Conservation (phyloP, 441 rosid genomes). For the Erodium chrysanthum region DNA sequence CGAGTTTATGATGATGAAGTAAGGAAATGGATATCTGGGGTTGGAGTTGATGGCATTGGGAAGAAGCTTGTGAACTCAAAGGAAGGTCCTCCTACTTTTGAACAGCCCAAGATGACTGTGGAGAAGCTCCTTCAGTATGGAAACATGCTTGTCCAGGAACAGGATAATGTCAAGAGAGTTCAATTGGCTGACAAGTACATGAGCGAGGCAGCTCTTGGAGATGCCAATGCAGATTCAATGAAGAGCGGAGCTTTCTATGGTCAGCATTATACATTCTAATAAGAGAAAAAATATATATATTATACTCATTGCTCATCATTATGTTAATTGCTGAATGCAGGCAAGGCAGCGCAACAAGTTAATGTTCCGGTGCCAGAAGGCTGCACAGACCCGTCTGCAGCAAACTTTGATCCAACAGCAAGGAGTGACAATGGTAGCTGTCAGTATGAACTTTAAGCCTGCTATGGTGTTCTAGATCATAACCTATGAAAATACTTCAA, state of each 20-base stretch:
- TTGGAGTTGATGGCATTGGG: slow-evolving; percentile 61
- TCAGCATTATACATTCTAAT: not conserved
- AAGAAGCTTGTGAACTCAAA: slow-evolving; percentile 83
- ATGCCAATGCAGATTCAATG: slow-evolving; percentile 63
- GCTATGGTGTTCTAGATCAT: not conserved
- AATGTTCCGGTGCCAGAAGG: too few relatives aligned
- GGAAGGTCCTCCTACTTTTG: slow-evolving; percentile 70
- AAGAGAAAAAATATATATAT: too few relatives aligned
- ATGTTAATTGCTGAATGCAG: slow-evolving; percentile 19
- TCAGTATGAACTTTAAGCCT: slow-evolving; percentile 12
- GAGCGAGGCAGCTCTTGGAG: slow-evolving; percentile 83
- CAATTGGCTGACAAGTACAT: slow-evolving; percentile 91
- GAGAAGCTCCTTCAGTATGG: slow-evolving; percentile 79
- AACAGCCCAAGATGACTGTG: slow-evolving; percentile 63
- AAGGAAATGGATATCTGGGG: slow-evolving; percentile 60
- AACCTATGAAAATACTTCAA: too few relatives aligned
- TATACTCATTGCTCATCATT: not conserved
- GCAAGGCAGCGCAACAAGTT: slow-evolving; percentile 27
- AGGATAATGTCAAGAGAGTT: slow-evolving; percentile 95
- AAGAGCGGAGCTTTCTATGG: slow-evolving; percentile 28
- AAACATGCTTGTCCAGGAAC: slow-evolving; percentile 78
- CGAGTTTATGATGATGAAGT: slow-evolving; percentile 95
- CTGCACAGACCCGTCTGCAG: slow-evolving; percentile 33
- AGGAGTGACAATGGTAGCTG: slow-evolving; percentile 41
- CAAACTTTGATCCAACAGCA: slow-evolving; percentile 34